Conservation (phyloP, 768 basidiomycete species). For the Phlebiopsis flavidoalba region DNA sequence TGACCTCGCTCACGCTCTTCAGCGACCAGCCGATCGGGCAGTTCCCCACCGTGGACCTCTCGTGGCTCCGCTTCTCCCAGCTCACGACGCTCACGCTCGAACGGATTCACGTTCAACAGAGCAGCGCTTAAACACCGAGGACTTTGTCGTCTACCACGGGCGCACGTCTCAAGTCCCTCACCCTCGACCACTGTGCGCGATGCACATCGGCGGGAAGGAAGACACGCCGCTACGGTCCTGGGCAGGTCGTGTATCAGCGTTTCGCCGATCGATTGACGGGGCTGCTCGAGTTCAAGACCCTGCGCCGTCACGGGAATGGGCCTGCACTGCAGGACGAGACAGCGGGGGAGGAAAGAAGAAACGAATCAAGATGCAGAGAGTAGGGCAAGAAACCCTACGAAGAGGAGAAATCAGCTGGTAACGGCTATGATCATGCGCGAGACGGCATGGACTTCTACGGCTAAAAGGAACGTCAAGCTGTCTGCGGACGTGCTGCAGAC, state of each 20-base stretch:
- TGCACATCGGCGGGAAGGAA: slow-evolving; percentile 1
- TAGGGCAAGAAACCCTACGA: too few relatives aligned
- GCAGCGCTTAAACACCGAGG: slow-evolving; percentile 6
- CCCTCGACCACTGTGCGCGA: slow-evolving; percentile 18
- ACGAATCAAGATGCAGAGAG: not conserved
- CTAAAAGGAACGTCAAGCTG: slow-evolving; percentile 1
- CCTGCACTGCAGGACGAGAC: slow-evolving; percentile 4
- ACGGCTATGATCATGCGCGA: slow-evolving; percentile 4
- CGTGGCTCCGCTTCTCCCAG: slow-evolving; percentile 13
- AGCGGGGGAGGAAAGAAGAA: too few relatives aligned
- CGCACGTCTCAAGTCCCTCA: slow-evolving; percentile 9
- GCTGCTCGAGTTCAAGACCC: slow-evolving; percentile 9
- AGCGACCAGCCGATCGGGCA: slow-evolving; percentile 18
- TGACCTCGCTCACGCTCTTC: slow-evolving; percentile 14
- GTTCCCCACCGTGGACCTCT: slow-evolving; percentile 13
- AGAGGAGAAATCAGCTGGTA: slow-evolving; percentile 1
- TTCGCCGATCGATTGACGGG: slow-evolving; percentile 10
- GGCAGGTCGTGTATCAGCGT: slow-evolving; percentile 12
- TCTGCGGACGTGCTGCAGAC: not conserved
- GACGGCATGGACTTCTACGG: too few relatives aligned
- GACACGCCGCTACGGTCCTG: slow-evolving; percentile 7
- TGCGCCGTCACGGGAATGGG: slow-evolving; percentile 11
- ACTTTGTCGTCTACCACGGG: slow-evolving; percentile 15
- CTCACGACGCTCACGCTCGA: slow-evolving; percentile 12
- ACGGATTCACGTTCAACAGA: slow-evolving; percentile 13